Conservation (phyloP, 257 asterid species). For the Ballota nigra region DNA sequence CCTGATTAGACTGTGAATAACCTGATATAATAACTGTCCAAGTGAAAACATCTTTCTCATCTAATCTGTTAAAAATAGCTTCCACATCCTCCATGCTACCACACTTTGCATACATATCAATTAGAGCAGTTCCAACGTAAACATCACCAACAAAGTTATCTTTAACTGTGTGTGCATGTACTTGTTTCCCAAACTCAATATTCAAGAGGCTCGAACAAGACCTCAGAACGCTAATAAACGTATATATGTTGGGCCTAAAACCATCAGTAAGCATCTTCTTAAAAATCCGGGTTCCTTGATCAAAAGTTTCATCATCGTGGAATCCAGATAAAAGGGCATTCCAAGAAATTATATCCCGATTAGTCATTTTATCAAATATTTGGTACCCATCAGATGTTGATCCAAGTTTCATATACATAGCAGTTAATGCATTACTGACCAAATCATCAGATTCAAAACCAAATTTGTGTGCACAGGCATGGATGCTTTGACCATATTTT, state of each 20-base stretch:
- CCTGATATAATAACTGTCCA: conserved; percentile 69
- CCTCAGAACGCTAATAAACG: conserved; percentile 65
- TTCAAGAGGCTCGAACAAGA: conserved; percentile 56
- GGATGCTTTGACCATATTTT: conserved; percentile 61
- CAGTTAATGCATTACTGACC: conserved; percentile 69
- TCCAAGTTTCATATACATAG: conserved; percentile 77
- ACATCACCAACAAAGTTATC: conserved; percentile 32
- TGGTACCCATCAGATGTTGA: conserved; percentile 46
- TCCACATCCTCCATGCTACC: conserved; percentile 55
- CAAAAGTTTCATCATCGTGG: conserved; percentile 50
- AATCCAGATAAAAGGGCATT: conserved; percentile 73
- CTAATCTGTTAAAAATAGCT: conserved; percentile 49
- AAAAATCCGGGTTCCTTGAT: conserved; percentile 52
- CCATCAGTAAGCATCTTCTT: conserved; percentile 61
- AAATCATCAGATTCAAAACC: conserved; percentile 52
- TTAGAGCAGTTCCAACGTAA: conserved; percentile 61
- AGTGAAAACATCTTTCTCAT: conserved; percentile 51
- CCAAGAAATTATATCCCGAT: conserved; percentile 69
- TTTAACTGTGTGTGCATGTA: conserved; percentile 61
- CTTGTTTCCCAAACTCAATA: conserved; percentile 63
- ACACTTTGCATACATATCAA: conserved; percentile 78
- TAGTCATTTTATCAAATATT: conserved; percentile 50
- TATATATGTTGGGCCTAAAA: conserved; percentile 63
- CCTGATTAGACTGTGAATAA: conserved; percentile 61
- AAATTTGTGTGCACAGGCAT: conserved; percentile 66